Evolutionary conservation across 768 basidiomycete genomes (phyloP).

Genomic region (Terana coerulea): DNA sequence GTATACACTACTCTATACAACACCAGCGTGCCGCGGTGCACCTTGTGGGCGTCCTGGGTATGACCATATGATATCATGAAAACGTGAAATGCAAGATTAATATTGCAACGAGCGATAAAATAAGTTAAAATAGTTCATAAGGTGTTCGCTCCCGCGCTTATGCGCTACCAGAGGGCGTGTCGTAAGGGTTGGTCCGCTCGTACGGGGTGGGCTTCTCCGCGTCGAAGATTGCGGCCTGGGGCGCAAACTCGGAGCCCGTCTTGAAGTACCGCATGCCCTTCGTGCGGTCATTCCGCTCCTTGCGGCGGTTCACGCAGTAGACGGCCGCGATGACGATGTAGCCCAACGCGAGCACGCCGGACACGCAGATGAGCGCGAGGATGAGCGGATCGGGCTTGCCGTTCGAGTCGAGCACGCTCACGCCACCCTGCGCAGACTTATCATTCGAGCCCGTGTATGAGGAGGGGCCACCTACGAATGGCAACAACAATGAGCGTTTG

Average conservation of each 20-base stretch:
- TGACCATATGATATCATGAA: too few species aligned
- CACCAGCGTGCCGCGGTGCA: too few species aligned
- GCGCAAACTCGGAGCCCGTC: conserved; percentile 12
- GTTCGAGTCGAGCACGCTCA: not conserved
- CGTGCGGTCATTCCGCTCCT: conserved; percentile 1
- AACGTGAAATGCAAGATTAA: too few species aligned
- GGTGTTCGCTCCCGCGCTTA: too few species aligned
- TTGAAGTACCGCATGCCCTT: conserved; percentile 8
- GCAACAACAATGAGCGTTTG: not conserved
- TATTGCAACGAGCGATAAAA: too few species aligned
- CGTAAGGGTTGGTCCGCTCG: conserved; percentile 10
- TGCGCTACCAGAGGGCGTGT: conserved; percentile 5
- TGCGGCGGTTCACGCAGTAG: conserved; percentile 1
- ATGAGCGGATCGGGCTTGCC: conserved; percentile 11
- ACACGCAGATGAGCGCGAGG: conserved; percentile 9
- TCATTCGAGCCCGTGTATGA: not conserved
- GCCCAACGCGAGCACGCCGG: conserved; percentile 1
- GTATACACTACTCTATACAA: too few species aligned
- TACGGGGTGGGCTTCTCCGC: conserved; percentile 12
- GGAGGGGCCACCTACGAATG: not conserved
- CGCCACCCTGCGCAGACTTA: not conserved
- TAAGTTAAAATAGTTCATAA: too few species aligned
- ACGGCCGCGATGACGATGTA: conserved; percentile 6
- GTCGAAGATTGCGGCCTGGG: conserved; percentile 9
- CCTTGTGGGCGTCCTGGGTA: too few species aligned